A percentile compares a stretch with the other conserved stretches of the same genome.
Conservation (phyloP, 2,329 filamentous ascomycete species). For the Chrysoporthe deuterocubensis region DNA sequence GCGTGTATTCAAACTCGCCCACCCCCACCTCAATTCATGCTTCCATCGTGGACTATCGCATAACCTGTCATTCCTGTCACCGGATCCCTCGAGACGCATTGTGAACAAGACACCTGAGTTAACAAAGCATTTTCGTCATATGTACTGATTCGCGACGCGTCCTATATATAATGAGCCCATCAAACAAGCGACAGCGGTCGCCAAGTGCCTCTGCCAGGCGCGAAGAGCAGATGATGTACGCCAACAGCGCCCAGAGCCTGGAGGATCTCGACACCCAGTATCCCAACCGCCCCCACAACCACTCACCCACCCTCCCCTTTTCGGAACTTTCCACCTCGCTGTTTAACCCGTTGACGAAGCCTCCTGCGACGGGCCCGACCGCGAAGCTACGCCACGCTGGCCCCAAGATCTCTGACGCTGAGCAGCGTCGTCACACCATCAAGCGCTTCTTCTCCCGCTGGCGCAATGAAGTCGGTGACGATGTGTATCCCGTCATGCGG, state of each 20-base stretch:
- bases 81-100: not conserved
- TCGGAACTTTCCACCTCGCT: constrained; percentile 76
- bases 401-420: constrained; percentile 70
- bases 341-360: constrained; percentile 79
- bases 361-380: constrained; percentile 60
- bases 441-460: constrained; percentile 84
- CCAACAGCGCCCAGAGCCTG: constrained; percentile 41
- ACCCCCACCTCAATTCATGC: not conserved
- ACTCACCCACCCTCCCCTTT: constrained; percentile 79
- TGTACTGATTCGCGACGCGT: not conserved
- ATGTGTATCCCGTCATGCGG: constrained; percentile 91
- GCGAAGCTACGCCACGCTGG: constrained; percentile 63
- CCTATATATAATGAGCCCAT: constrained; percentile 40
- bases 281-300: constrained; percentile 81
- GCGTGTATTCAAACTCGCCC: not conserved
- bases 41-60: not conserved
- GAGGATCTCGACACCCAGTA: constrained; percentile 52
- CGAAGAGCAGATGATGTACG: constrained; percentile 59
- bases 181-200: constrained; percentile 32
- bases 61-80: not conserved
- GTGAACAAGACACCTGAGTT: not conserved
- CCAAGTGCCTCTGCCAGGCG: constrained; percentile 47
- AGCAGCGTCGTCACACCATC: constrained; percentile 80
- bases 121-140: not conserved
- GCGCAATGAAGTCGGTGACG: constrained; percentile 85